Percentiles rank a stretch among this genome's conserved stretches.
These are phyloP conservation scores for Penicillium malachiteum DNA, from an alignment of 495 filamentous ascomycete species.

Conservation along the genomic window DNA sequence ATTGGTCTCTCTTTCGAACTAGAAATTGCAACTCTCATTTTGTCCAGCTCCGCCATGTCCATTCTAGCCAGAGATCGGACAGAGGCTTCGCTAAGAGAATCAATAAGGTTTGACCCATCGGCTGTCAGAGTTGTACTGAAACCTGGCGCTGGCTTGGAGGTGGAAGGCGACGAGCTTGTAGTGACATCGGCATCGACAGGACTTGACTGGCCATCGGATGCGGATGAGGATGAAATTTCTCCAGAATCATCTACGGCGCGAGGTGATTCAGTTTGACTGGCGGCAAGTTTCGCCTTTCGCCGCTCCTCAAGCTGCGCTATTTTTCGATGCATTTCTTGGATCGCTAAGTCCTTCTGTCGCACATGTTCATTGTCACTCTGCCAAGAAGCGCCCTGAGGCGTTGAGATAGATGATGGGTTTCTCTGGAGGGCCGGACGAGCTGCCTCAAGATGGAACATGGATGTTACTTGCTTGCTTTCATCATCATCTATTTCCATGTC, in stretches of 20 bases:
- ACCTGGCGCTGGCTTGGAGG: not conserved
- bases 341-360: constrained; percentile 62
- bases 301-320: constrained; percentile 76
- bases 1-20: constrained; percentile 46
- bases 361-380: constrained; percentile 56
- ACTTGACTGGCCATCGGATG: constrained; percentile 11
- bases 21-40: constrained; percentile 31
- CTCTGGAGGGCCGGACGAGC: constrained; percentile 11
- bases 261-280: constrained; percentile 39
- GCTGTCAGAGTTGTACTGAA: not conserved
- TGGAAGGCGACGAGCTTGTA: constrained; percentile 5
- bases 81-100: constrained; percentile 15
- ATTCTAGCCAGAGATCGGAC: constrained; percentile 13
- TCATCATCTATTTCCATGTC: constrained; percentile 35
- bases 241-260: constrained; percentile 19
- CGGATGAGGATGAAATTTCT: constrained; percentile 14
- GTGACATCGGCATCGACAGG: constrained; percentile 8
- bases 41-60: constrained; percentile 23
- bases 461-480: constrained; percentile 8
- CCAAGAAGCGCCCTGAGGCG: constrained; percentile 33
- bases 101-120: constrained; percentile 5
- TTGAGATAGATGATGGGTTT: constrained; percentile 31
- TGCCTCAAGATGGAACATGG: not conserved
- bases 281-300: constrained; percentile 54
- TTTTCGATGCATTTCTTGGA: constrained; percentile 69